Conservation (phyloP, 2,329 filamentous ascomycete genomes). For the Neoscytalidium dimidiatum region DNA sequence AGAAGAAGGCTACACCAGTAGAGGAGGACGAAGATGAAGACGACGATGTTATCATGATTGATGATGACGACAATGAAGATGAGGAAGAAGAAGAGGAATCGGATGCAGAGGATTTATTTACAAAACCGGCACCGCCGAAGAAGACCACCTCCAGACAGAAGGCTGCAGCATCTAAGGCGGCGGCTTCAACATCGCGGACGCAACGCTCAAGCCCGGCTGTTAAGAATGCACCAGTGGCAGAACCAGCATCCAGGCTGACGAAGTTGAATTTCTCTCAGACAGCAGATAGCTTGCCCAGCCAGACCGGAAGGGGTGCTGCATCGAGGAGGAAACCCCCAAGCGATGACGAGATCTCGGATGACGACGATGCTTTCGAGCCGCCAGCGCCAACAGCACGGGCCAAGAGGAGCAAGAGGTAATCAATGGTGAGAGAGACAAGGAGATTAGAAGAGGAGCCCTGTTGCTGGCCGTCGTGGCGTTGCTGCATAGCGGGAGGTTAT, state of each 20-base stretch:
- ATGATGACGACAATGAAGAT: constrained; percentile 49
- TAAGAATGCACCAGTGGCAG: constrained; percentile 24
- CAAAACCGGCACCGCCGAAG: constrained; percentile 31
- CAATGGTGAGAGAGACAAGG: neutral
- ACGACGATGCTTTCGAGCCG: constrained; percentile 41
- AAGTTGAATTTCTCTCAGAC: constrained; percentile 46
- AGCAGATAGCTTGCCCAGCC: constrained; percentile 35
- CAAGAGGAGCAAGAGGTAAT: neutral
- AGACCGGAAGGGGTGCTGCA: constrained; percentile 28
- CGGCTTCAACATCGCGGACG: constrained; percentile 21
- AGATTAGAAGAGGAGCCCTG: too few species aligned
- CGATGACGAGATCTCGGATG: constrained; percentile 44
- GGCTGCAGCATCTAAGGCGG: constrained; percentile 34
- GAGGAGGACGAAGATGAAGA: constrained; percentile 47
- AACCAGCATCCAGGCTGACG: constrained; percentile 36
- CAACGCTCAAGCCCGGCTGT: constrained; percentile 27
- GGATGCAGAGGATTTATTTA: constrained; percentile 32
- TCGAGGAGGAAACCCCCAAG: constrained; percentile 29
- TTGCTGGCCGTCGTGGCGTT: neutral
- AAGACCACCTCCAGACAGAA: constrained; percentile 23
- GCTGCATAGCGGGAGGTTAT: neutral
- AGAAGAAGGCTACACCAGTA: constrained; percentile 39
- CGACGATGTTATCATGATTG: constrained; percentile 42
- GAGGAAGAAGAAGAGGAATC: constrained; percentile 48
- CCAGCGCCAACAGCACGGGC: constrained; percentile 27